Evolutionary conservation across 495 filamentous ascomycete species (phyloP).

Genomic region (Xylaria grammica): DNA sequence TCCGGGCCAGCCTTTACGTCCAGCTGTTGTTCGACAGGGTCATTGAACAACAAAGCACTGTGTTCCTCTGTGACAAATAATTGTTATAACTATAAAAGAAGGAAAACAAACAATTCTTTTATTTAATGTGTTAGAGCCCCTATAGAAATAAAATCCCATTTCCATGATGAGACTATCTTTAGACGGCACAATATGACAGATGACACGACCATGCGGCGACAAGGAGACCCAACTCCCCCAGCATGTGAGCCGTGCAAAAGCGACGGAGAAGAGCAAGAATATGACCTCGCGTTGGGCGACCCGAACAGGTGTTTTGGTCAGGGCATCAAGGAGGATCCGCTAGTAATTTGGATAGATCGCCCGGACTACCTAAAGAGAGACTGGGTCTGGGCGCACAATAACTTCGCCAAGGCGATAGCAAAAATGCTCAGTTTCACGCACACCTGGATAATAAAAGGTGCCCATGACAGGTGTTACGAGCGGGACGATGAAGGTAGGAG

Average conservation of each 20-base stretch:
- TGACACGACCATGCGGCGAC: background rate
- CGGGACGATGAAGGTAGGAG: conserved; percentile 7
- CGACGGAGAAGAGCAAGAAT: conserved; percentile 14
- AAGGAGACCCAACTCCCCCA: conserved; percentile 6
- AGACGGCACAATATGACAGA: conserved; percentile 1
- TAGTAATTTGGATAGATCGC: conserved; percentile 15
- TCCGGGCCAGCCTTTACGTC: background rate
- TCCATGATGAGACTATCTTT: background rate
- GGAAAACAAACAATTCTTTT: no score
- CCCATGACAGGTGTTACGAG: background rate
- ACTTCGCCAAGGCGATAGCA: conserved; percentile 20
- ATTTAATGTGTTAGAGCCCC: no score
- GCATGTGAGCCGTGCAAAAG: conserved; percentile 14
- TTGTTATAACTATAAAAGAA: no score
- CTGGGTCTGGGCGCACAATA: conserved; percentile 17
- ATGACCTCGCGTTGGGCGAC: background rate
- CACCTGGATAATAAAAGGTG: conserved; percentile 18
- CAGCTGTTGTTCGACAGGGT: background rate
- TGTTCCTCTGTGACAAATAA: no score
- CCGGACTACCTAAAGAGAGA: background rate
- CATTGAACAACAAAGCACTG: background rate
- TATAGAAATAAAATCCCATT: no score
- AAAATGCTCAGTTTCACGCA: conserved; percentile 13
- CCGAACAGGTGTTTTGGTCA: conserved; percentile 18
- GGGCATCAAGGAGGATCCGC: conserved; percentile 9